Percentiles rank a stretch among this genome's conserved stretches.
Evolutionary conservation across 345 rosid species (phyloP).

Genomic region (Microcos paniculata): DNA sequence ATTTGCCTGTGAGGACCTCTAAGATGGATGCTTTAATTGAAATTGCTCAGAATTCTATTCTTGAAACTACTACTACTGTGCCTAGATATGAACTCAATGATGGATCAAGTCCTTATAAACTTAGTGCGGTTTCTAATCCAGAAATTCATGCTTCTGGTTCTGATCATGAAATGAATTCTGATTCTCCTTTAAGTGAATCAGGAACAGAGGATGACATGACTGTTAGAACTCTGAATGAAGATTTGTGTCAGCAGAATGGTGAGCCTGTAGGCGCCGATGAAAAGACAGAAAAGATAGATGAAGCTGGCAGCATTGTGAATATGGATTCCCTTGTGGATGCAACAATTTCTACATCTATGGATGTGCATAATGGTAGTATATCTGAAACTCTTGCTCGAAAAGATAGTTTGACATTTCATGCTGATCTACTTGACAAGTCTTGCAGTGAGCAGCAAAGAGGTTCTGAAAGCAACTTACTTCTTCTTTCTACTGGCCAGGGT

Average conservation of each 20-base stretch:
- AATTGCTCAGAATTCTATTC: slow-evolving; percentile 78
- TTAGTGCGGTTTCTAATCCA: slow-evolving; percentile 22
- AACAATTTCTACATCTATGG: slow-evolving; percentile 15
- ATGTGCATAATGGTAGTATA: slow-evolving; percentile 22
- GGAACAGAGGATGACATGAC: slow-evolving; percentile 29
- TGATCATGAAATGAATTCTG: slow-evolving; percentile 38
- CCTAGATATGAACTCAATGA: slow-evolving; percentile 30
- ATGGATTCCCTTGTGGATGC: slow-evolving; percentile 28
- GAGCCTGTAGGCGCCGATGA: slow-evolving; percentile 25
- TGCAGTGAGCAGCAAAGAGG: slow-evolving; percentile 29
- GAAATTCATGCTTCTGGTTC: slow-evolving; percentile 33
- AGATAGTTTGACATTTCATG: slow-evolving; percentile 20
- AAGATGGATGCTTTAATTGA: slow-evolving; percentile 83
- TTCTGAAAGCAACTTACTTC: slow-evolving; percentile 18
- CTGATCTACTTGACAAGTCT: slow-evolving; percentile 25
- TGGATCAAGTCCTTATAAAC: slow-evolving; percentile 27
- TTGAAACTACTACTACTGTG: slow-evolving; percentile 37
- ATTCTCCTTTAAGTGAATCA: slow-evolving; percentile 33
- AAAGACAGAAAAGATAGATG: slow-evolving; percentile 28
- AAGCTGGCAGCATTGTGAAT: slow-evolving; percentile 20
- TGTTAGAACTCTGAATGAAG: slow-evolving; percentile 27
- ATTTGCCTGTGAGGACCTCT: slow-evolving; percentile 46
- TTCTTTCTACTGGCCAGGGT: slow-evolving; percentile 10
- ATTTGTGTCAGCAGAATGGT: slow-evolving; percentile 22
- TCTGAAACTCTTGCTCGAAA: slow-evolving; percentile 23